A percentile compares a stretch with the other conserved stretches of the same genome.
These are phyloP conservation scores for Calycina marina DNA, from an alignment of 2,329 filamentous ascomycete genomes.

Conservation along the genomic window DNA sequence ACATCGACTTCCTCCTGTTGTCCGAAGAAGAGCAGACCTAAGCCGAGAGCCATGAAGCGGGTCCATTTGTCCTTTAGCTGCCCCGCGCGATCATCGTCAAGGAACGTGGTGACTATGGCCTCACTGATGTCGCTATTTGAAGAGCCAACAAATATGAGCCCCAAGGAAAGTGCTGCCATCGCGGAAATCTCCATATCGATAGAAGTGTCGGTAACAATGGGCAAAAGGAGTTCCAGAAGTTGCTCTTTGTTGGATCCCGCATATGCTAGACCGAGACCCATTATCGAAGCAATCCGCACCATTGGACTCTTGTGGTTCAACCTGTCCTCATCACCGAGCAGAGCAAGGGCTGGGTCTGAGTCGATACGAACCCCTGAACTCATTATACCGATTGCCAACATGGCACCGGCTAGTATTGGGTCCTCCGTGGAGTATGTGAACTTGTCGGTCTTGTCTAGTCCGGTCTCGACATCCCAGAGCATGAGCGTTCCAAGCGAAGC, in stretches of 20 bases:
- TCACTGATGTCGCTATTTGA: conserved; percentile 84
- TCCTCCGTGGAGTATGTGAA: conserved; percentile 78
- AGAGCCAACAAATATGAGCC: conserved; percentile 84
- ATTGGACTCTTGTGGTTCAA: conserved; percentile 64
- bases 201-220: conserved; percentile 71
- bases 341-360: conserved; percentile 75
- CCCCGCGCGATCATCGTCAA: conserved; percentile 82
- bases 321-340: conserved; percentile 69
- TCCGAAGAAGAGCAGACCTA: conserved; percentile 90
- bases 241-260: conserved; percentile 88
- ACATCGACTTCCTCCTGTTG: conserved; percentile 98
- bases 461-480: conserved; percentile 86
- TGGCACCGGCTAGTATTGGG: conserved; percentile 78
- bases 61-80: conserved; percentile 98
- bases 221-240: conserved; percentile 69
- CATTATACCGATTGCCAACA: conserved; percentile 89
- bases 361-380: conserved; percentile 85
- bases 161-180: conserved; percentile 84
- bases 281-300: conserved; percentile 73
- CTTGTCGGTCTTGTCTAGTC: conserved; percentile 85
- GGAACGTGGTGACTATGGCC: conserved; percentile 78
- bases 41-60: conserved; percentile 83
- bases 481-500: conserved; percentile 85
- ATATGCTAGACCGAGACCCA: conserved; percentile 90
- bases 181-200: conserved; percentile 91